Conservation (phyloP, 176 grass and related monocot species). For the Rhipidocladum racemiflorum region DNA sequence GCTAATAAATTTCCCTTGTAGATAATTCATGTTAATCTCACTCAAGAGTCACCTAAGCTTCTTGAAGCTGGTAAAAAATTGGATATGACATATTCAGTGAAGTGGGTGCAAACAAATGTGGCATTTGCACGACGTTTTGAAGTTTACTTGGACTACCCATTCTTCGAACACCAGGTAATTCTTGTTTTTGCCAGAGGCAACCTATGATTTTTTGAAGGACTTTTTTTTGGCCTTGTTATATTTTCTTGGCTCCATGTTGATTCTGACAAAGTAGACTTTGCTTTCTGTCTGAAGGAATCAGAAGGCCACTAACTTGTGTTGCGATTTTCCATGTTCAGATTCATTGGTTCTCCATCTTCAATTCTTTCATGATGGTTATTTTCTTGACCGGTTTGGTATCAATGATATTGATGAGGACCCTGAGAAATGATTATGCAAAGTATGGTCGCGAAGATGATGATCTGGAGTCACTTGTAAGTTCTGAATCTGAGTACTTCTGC, state of each 20-base stretch:
- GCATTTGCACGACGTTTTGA: conserved; percentile 87
- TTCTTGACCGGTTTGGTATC: conserved; percentile 96
- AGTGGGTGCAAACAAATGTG: conserved; percentile 87
- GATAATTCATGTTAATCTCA: conserved; percentile 99
- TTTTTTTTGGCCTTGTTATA: background rate
- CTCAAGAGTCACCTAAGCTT: conserved; percentile 89
- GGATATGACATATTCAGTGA: conserved; percentile 93
- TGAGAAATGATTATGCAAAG: conserved; percentile 99
- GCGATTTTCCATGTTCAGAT: conserved; percentile 56
- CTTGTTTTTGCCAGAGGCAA: background rate
- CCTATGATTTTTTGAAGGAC: background rate
- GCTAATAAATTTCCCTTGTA: conserved; percentile 29
- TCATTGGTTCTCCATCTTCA: conserved; percentile 99
- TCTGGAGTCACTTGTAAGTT: conserved; percentile 74
- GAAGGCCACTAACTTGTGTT: conserved; percentile 14
- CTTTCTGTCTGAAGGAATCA: conserved; percentile 27
- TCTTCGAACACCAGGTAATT: conserved; percentile 97
- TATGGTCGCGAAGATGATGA: conserved; percentile 99
- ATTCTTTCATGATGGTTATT: conserved; percentile 99
- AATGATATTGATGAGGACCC: conserved; percentile 99
- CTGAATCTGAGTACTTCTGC: background rate
- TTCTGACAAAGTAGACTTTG: conserved; percentile 17
- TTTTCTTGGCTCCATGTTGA: conserved; percentile 4
- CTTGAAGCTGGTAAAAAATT: conserved; percentile 89
- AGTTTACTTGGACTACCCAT: conserved; percentile 97